Conservation (phyloP, 225 moss, liverwort and hornwort species). For the Physcomitrellopsis africana region DNA sequence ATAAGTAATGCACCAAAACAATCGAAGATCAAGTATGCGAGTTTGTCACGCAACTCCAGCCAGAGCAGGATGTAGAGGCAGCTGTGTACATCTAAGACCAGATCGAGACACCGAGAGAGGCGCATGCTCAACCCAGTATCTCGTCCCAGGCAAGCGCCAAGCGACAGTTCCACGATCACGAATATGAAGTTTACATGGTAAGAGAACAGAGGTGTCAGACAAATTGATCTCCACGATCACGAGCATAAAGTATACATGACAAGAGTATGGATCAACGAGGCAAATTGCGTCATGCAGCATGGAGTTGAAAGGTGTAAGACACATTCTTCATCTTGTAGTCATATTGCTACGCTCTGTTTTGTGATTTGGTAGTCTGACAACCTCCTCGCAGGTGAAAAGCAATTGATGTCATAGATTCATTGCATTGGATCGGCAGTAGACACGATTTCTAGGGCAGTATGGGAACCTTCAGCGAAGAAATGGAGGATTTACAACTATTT, state of each 20-base stretch:
- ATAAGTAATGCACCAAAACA: neutral
- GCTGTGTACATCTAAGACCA: slow-evolving; percentile 20
- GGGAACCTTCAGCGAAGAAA: too few species aligned
- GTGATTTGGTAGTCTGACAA: neutral
- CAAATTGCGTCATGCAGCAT: slow-evolving; percentile 22
- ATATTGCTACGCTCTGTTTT: neutral
- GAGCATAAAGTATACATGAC: slow-evolving; percentile 15
- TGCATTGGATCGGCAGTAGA: neutral
- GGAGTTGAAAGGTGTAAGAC: slow-evolving; percentile 42
- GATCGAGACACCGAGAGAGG: slow-evolving; percentile 27
- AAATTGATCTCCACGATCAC: slow-evolving; percentile 17
- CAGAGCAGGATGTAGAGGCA: slow-evolving; percentile 16
- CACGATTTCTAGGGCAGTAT: too few species aligned
- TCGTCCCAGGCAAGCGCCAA: slow-evolving; percentile 10
- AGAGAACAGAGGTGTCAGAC: too few species aligned
- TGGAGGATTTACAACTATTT: too few species aligned
- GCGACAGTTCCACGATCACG: slow-evolving; percentile 2
- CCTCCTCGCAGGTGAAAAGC: slow-evolving; percentile 11
- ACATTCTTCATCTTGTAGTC: neutral
- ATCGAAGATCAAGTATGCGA: slow-evolving; percentile 16
- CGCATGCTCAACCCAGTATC: slow-evolving; percentile 17
- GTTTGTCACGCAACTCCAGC: slow-evolving; percentile 37
- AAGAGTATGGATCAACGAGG: slow-evolving; percentile 12
- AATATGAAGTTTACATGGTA: neutral
- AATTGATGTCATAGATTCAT: neutral